Evolutionary conservation across 2,329 filamentous ascomycete species (phyloP), one percentile per base, ranked within the genome.

Genomic region (Alternaria hordeiaustralica): DNA sequence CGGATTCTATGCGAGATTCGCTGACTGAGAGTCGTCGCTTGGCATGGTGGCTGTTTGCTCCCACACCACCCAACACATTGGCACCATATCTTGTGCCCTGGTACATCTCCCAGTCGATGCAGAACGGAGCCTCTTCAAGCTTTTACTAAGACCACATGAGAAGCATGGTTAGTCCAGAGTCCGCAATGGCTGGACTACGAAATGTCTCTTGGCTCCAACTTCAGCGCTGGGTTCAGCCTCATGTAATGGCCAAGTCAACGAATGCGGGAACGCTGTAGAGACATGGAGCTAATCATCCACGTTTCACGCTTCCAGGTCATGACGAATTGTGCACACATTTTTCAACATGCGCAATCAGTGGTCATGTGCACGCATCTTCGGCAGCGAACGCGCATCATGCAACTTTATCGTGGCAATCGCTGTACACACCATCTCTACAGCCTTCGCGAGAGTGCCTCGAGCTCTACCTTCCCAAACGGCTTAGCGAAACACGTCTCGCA

Each of bases 391-490:
- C 49, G 30, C 13, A 13, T 25, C 10, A 51, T 30, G 30, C 25
- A 49, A 28, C 20, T 7, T 49, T 50, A 33, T 49, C 33, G 30
- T 62, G 8, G 21, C 21, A 33, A 43, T 47, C 60, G 47, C 47
- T 21, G 30, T 44, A 15, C 18, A 63, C 56, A 49, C 60, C 12
- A 55, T 55, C 43, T 49, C 8, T 12, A 18, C 45, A 57, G 12
- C 46, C 21, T 21, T 30, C 33, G 18, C n/a, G 41, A 25, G 26
- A 13, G 10, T 55, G 26, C 50, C 56, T 30, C 10, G 30, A 49
- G 20, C 30, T 30, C 55, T 44, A 63, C 60, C 60, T 63, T 63
- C 60, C 57, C 33, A n/a, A 63, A 55, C 43, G 33, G 50, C 50
- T 55, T 59, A 63, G 60, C 56, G 56, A 55, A 33, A 44, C 25